Evolutionary conservation across 345 rosid genomes (phyloP).

Genomic region (Gynandropsis gynandra): DNA sequence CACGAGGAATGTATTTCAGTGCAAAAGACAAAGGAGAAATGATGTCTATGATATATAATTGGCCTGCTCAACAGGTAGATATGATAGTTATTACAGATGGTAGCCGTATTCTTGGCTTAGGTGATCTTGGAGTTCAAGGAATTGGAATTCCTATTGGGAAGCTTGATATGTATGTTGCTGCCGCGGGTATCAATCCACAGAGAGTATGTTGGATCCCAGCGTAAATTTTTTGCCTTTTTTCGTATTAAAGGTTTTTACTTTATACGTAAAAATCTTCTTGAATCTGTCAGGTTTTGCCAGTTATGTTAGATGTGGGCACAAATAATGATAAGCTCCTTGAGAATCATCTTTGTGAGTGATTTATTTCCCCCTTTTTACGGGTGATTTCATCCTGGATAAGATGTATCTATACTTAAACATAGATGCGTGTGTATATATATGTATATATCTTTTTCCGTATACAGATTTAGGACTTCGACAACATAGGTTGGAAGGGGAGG

Average conservation of each 20-base stretch:
- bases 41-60: constrained; percentile 99
- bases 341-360: constrained; percentile 74
- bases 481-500: constrained; percentile 93
- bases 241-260: constrained; percentile 2
- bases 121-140: constrained; percentile 98
- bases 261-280: constrained; percentile 14
- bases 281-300: constrained; percentile 65
- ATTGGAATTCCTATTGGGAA: constrained; percentile 96
- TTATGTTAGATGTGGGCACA: constrained; percentile 95
- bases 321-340: constrained; percentile 85
- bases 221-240: constrained; percentile 1
- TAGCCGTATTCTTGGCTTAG: constrained; percentile 94
- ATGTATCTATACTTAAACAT: too few species aligned
- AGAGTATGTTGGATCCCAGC: constrained; percentile 43
- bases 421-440: constrained; percentile 17
- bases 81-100: constrained; percentile 98
- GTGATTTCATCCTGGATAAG: too few species aligned
- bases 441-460: constrained; percentile 1
- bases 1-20: constrained; percentile 98
- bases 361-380: neutral
- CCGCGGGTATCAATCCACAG: constrained; percentile 97
- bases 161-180: constrained; percentile 97
- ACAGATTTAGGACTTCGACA: constrained; percentile 87
- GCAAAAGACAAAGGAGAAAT: constrained; percentile 99
- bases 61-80: constrained; percentile 95